Conservation (phyloP, 208 protist species). For the Herpetomonas muscarum region DNA sequence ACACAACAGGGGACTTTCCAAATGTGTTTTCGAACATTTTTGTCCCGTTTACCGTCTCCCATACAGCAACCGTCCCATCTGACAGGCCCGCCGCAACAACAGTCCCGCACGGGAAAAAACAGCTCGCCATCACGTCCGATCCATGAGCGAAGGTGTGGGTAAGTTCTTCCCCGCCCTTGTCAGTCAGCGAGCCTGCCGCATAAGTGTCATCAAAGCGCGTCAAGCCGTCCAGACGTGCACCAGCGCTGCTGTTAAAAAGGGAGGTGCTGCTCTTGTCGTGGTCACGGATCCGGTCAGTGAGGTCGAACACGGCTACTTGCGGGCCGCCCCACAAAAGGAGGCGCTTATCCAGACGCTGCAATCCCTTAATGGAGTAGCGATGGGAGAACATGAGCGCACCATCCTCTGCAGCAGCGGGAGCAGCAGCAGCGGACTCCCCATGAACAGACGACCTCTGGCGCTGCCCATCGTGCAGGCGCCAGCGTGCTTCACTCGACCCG, state of each 20-base stretch:
- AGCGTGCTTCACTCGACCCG: neutral
- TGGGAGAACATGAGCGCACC: slow-evolving; percentile 39
- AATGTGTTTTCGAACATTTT: slow-evolving; percentile 71
- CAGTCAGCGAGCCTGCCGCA: neutral
- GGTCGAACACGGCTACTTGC: slow-evolving; percentile 51
- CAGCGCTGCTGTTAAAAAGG: neutral
- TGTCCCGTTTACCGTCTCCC: slow-evolving; percentile 53
- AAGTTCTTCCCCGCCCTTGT: slow-evolving; percentile 11
- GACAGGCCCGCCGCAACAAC: slow-evolving; percentile 71
- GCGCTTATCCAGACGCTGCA: slow-evolving; percentile 35
- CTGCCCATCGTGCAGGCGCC: slow-evolving; percentile 7
- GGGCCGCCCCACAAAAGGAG: slow-evolving; percentile 70
- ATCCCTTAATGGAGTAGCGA: slow-evolving; percentile 37
- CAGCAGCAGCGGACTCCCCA: too few relatives aligned
- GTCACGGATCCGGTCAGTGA: slow-evolving; percentile 34
- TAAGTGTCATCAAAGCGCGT: too few relatives aligned
- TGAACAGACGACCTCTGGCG: too few relatives aligned
- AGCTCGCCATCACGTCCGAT: slow-evolving; percentile 63
- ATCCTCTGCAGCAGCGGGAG: neutral
- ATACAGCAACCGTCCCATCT: slow-evolving; percentile 71
- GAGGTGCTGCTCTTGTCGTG: neutral
- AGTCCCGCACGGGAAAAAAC: slow-evolving; percentile 70
- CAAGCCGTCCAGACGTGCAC: neutral
- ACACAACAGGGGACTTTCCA: slow-evolving; percentile 51
- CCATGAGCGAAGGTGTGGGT: slow-evolving; percentile 51